Base-by-base conservation (phyloP, 2,329 filamentous ascomycete genomes). In the Aspergillus neotritici region DNA sequence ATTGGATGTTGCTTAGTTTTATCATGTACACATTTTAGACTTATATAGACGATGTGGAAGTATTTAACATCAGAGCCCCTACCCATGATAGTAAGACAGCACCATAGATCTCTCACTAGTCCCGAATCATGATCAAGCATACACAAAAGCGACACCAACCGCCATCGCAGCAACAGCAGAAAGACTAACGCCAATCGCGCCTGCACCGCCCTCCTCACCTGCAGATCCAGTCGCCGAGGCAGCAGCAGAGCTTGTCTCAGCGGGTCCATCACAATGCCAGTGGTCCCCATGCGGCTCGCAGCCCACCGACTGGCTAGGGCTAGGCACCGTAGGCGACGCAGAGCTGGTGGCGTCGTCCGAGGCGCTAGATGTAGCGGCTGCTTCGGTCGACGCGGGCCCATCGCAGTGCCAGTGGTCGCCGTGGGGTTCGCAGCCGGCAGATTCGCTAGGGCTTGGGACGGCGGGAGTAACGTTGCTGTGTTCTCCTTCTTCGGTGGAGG, bases 321-420 rank as follows among this genome's bases (percentile, higher is more conserved):
- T 48, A 7, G 48, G 48, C 16, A 17, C 31, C 1, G 48, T 45
- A 2, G 48, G 44, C 31, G 47, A 41, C 4, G 34, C 41, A 14
- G 46, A 32, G 14, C 33, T 25, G 11, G 46, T 30, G 12, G 40
- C 28, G 15, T 45, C 34, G 12, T 34, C 29, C 12, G 41, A 31
- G 41, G 13, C 25, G 6, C 37, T 31, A 13, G 40, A 30, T 13
- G 47, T 43, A 16, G 43, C 33, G 9, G 6, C 28, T 4, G 34
- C 37, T 11, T 33, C 30, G n/a, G 47, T 32, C 1, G 35, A 39
- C 16, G 48, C 48, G 12, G 48, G 50, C 4, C 44, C 47, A 21
- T 54, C 51, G 31, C 49, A 54, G 36, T 54, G 50, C 52, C 55
- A 58, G 36, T 58, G 55, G 15, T 58, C 54, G 1, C 50, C 55